Percentiles rank a stretch among this genome's conserved stretches.
Conservation (phyloP, 139 green algal species). For the Pseudopediastrum boryanum region DNA sequence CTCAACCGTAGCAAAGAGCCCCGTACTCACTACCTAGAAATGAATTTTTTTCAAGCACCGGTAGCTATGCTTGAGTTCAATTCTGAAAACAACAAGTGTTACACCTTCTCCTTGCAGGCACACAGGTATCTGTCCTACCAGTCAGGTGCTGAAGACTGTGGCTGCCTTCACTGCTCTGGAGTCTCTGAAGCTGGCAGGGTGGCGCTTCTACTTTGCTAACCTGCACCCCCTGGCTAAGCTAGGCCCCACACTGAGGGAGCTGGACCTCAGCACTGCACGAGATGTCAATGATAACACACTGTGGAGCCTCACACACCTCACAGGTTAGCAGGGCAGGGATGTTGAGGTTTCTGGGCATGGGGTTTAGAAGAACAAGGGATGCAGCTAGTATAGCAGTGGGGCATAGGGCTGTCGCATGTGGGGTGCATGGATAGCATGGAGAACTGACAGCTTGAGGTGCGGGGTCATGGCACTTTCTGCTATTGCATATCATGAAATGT, state of each 20-base stretch:
- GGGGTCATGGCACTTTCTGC: too few relatives aligned
- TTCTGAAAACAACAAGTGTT: too few relatives aligned
- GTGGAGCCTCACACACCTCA: conserved; percentile 26
- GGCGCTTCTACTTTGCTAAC: conserved; percentile 12
- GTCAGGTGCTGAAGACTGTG: too few relatives aligned
- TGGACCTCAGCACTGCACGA: neutral
- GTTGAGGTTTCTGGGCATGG: too few relatives aligned
- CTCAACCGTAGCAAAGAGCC: too few relatives aligned
- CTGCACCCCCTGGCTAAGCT: conserved; percentile 18
- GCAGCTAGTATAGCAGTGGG: neutral
- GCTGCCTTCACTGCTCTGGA: neutral
- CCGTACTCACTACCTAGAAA: too few relatives aligned
- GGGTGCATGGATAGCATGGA: neutral
- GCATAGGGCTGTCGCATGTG: neutral
- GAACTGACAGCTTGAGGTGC: too few relatives aligned
- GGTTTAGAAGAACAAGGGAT: neutral
- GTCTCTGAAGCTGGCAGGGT: neutral
- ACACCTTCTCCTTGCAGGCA: too few relatives aligned
- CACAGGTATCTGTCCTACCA: too few relatives aligned
- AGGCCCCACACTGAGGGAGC: neutral
- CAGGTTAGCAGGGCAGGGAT: conserved; percentile 7
- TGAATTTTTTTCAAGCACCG: too few relatives aligned
- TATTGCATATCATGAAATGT: neutral
- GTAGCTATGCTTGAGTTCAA: too few relatives aligned
- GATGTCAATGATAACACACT: conserved; percentile 15